Percentiles rank a stretch among this genome's conserved stretches.
phyloP scores from a whole-genome alignment of 306 rosid genomes.

The Cucurbita ficifolia region DNA sequence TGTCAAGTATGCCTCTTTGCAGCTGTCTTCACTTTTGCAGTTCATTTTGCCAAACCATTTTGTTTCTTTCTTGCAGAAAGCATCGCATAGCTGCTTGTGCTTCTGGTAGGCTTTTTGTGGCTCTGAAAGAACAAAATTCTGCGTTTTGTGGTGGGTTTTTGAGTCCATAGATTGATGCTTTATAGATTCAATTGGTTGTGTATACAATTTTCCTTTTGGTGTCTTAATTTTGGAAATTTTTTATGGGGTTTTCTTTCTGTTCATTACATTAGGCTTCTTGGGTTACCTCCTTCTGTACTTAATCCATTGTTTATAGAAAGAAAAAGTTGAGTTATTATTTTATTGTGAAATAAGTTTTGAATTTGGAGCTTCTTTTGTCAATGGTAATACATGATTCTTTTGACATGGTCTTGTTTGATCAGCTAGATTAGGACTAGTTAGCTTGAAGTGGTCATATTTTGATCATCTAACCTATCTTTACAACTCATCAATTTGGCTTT shows the following conservation, averaged over 20 bases:
- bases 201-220: not conserved
- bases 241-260: not conserved
- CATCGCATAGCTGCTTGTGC: not conserved
- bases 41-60: not conserved
- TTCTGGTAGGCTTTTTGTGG: not conserved
- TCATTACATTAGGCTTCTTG: not conserved
- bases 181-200: not conserved
- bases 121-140: not conserved
- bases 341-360: not conserved
- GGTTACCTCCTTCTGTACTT: not conserved
- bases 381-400: not conserved
- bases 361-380: not conserved
- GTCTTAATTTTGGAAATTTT: not conserved
- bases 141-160: not conserved
- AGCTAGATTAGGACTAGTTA: not conserved
- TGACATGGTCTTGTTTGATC: not conserved
- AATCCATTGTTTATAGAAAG: not conserved
- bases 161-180: not conserved
- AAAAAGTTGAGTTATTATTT: not conserved
- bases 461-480: not conserved
- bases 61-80: conserved; percentile 1
- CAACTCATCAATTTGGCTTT: not conserved
- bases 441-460: not conserved
- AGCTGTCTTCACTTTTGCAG: not conserved
- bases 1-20: not conserved